A percentile compares a stretch with the other conserved stretches of the same genome.
Evolutionary conservation across 2,329 filamentous ascomycete species (phyloP).

Genomic region (Westerdykella sp.): DNA sequence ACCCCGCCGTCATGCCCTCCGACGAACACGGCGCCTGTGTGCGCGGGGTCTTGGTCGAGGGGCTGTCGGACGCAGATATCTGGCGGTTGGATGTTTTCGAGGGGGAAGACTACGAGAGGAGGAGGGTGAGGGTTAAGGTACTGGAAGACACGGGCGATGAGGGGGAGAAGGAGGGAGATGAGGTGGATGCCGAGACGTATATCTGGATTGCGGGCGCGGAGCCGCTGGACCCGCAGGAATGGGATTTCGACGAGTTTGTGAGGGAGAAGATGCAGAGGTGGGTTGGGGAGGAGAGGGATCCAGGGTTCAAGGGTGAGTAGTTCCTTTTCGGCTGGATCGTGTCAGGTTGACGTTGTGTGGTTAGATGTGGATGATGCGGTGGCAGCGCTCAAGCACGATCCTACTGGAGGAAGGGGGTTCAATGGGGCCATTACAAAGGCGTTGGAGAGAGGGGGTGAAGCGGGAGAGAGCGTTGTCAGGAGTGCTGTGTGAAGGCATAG

Average conservation of each 20-base stretch:
- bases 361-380: slow-evolving; percentile 44
- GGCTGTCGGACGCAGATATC: slow-evolving; percentile 72
- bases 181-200: slow-evolving; percentile 43
- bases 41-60: slow-evolving; percentile 67
- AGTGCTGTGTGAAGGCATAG: no score
- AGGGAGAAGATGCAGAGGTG: slow-evolving; percentile 63
- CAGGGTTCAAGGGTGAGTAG: slow-evolving; percentile 40
- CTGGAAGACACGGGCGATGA: slow-evolving; percentile 23
- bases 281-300: slow-evolving; percentile 46
- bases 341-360: slow-evolving; percentile 1
- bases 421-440: slow-evolving; percentile 39
- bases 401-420: slow-evolving; percentile 41
- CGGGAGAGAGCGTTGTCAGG: no score
- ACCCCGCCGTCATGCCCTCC: slow-evolving; percentile 64
- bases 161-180: slow-evolving; percentile 28
- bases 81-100: slow-evolving; percentile 75
- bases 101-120: slow-evolving; percentile 63
- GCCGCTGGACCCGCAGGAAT: slow-evolving; percentile 65
- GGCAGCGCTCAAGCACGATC: slow-evolving; percentile 31
- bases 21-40: slow-evolving; percentile 45
- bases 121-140: slow-evolving; percentile 42
- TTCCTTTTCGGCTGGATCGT: slow-evolving; percentile 20
- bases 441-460: slow-evolving; percentile 15
- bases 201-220: slow-evolving; percentile 46
- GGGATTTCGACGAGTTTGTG: slow-evolving; percentile 83